Conservation (phyloP, 1,284 basidiomycete genomes). For the Kalmanozyma brasiliensis region DNA sequence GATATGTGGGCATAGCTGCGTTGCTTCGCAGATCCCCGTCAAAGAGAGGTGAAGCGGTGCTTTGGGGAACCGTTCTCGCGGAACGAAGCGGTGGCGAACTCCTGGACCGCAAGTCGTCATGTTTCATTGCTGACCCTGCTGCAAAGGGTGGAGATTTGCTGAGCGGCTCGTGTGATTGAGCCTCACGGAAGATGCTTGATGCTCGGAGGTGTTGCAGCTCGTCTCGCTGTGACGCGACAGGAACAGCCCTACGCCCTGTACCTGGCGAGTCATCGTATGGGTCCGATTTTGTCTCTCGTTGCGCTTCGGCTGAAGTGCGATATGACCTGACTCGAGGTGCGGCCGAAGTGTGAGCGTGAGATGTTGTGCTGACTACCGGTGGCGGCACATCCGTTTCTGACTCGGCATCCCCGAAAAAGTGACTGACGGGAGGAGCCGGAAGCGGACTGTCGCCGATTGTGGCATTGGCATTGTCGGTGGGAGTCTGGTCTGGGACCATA, state of each 20-base stretch:
- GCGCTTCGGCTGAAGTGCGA: slow-evolving; percentile 24
- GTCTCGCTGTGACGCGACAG: slow-evolving; percentile 27
- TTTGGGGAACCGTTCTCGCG: slow-evolving; percentile 8
- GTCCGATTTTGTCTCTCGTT: slow-evolving; percentile 25
- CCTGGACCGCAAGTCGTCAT: slow-evolving; percentile 36
- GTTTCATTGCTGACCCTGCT: slow-evolving; percentile 1
- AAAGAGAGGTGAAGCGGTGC: slow-evolving; percentile 14
- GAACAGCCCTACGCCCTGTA: slow-evolving; percentile 32
- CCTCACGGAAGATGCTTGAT: slow-evolving; percentile 30
- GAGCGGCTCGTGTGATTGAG: slow-evolving; percentile 18
- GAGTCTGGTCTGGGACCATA: slow-evolving; percentile 23
- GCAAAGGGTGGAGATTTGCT: slow-evolving; percentile 41
- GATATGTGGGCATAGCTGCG: slow-evolving; percentile 13
- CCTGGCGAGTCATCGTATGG: slow-evolving; percentile 50
- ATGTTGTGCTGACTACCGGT: slow-evolving; percentile 1
- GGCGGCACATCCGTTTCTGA: slow-evolving; percentile 16
- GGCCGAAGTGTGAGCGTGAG: slow-evolving; percentile 2
- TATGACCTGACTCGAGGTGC: slow-evolving; percentile 18
- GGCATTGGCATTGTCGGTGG: slow-evolving; percentile 38
- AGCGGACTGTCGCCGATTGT: slow-evolving; percentile 47
- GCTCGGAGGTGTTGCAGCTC: slow-evolving; percentile 34
- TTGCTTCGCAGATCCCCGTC: slow-evolving; percentile 12
- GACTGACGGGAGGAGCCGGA: slow-evolving; percentile 48
- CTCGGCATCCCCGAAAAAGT: slow-evolving; percentile 46
- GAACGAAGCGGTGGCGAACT: slow-evolving; percentile 36